Base-by-base conservation (phyloP, 441 rosid genomes). In the Adansonia grandidieri region DNA sequence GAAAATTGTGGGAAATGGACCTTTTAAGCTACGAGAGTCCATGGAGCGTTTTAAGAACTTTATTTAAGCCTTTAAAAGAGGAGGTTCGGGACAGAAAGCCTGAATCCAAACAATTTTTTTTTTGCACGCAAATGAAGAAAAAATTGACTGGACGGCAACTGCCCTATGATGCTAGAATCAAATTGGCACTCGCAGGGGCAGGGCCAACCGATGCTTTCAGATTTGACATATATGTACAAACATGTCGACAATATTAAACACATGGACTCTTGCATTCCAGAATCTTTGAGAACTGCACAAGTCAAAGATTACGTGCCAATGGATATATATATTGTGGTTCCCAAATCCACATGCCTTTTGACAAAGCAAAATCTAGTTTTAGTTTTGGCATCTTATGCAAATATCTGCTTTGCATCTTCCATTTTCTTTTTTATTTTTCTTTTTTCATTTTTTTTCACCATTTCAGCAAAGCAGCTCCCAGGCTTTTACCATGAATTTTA, bases 141-240 rank as follows among this genome's bases (percentile, higher is more conserved):
- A 11, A 20, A 20, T 8, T 19, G 19, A 60, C 42, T 14, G 67
- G 60, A 19, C 74, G 69, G 61, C 53, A 61, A 67, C 57, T 57
- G 68, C 74, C 58, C 68, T 24, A 45, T 57, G 80, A 32, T 32
- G 37, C 47, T 68, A 45, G 64, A 68, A 56, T 15, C 63, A 68
- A 51, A 17, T 14, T 5, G 61, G 20, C 9, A 50, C 47, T 32
- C 37, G 28, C 50, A 32, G n/a, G 17, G n/a, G 56, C 6, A 14
- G 37, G 32, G 17, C 71, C 78, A 64, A 53, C 58, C 4, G 10
- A 37, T 13, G 42, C 42, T 42, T 64, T 72, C 2, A 6, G 24
- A 6, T 6, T 42, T 2, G 15, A 22, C n/a, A 10, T 19, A 19
- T 1, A 32, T 28, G 19, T 15, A 1, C 24, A 53, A n/a, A 15